Evolutionary conservation across 192 early-diverging fungal species (phyloP).

Genomic region (Neocallimastix lanati): DNA sequence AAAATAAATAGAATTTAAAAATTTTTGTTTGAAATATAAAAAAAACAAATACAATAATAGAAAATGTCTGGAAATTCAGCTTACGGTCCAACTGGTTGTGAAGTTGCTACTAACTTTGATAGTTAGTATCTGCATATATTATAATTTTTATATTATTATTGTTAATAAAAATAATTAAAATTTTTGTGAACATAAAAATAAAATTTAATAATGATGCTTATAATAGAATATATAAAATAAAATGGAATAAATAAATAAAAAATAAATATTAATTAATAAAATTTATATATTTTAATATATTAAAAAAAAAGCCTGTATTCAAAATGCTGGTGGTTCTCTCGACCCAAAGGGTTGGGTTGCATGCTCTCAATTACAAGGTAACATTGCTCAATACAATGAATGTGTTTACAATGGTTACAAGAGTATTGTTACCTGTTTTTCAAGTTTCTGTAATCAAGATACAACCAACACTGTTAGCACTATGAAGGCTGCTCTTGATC

Average conservation of each 20-base stretch:
- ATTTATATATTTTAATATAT: not conserved
- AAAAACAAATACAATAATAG: not conserved
- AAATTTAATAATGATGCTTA: too few relatives aligned
- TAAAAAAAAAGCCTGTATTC: not conserved
- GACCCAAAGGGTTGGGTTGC: not conserved
- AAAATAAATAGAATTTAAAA: too few relatives aligned
- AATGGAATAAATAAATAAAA: too few relatives aligned
- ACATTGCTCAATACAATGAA: not conserved
- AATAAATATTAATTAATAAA: not conserved
- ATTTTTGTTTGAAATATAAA: too few relatives aligned
- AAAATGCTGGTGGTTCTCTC: not conserved
- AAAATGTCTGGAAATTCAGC: not conserved
- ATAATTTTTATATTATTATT: too few relatives aligned
- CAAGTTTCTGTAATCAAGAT: not conserved
- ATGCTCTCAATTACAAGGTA: not conserved
- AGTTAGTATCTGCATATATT: too few relatives aligned
- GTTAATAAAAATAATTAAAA: too few relatives aligned
- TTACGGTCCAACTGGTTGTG: not conserved
- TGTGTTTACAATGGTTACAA: not conserved
- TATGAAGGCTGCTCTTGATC: not conserved
- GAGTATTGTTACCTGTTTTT: not conserved
- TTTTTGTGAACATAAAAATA: too few relatives aligned
- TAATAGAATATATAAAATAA: too few relatives aligned
- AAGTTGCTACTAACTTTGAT: not conserved
- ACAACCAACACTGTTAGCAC: not conserved